A percentile compares a stretch with the other conserved stretches of the same genome.
These are phyloP conservation scores for Mycogone perniciosa DNA, from an alignment of 2,329 filamentous ascomycete genomes.

Conservation along the genomic window DNA sequence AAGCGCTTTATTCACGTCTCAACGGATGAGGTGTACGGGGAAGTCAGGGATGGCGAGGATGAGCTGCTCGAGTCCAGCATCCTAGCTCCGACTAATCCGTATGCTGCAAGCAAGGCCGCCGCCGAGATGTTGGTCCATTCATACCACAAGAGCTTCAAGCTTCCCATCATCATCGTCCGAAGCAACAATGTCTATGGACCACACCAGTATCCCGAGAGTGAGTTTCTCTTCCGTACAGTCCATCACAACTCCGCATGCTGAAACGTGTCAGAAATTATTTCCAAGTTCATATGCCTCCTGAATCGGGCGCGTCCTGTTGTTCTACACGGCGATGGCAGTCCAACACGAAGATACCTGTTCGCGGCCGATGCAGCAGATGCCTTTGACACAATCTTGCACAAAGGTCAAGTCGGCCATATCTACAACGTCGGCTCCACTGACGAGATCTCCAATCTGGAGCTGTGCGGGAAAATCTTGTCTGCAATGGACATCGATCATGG, in stretches of 20 bases:
- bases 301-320: slow-evolving; percentile 60
- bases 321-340: slow-evolving; percentile 69
- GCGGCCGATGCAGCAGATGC: slow-evolving; percentile 75
- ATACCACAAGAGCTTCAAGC: slow-evolving; percentile 77
- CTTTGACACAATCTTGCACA: slow-evolving; percentile 78
- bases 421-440: slow-evolving; percentile 79
- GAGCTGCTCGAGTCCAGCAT: slow-evolving; percentile 68
- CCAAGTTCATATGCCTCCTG: slow-evolving; percentile 71
- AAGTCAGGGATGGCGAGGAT: slow-evolving; percentile 65
- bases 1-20: slow-evolving; percentile 74
- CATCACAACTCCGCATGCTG: not conserved
- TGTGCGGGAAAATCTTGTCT: slow-evolving; percentile 59
- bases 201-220: slow-evolving; percentile 78
- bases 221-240: slow-evolving; percentile 24
- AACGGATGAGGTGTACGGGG: slow-evolving; percentile 81
- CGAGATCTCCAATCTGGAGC: slow-evolving; percentile 67
- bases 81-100: slow-evolving; percentile 74
- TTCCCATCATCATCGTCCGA: slow-evolving; percentile 72
- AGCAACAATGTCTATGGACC: slow-evolving; percentile 84
- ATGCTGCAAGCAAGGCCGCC: slow-evolving; percentile 73
- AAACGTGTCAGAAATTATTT: slow-evolving; percentile 63
- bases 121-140: slow-evolving; percentile 83
- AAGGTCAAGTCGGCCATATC: slow-evolving; percentile 64
- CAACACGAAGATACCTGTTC: slow-evolving; percentile 69
- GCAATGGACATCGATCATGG: slow-evolving; percentile 52